Percentiles rank a stretch among this genome's conserved stretches.
phyloP scores from a whole-genome alignment of 129 eudicot genomes.

The Ambrosia trifida region DNA sequence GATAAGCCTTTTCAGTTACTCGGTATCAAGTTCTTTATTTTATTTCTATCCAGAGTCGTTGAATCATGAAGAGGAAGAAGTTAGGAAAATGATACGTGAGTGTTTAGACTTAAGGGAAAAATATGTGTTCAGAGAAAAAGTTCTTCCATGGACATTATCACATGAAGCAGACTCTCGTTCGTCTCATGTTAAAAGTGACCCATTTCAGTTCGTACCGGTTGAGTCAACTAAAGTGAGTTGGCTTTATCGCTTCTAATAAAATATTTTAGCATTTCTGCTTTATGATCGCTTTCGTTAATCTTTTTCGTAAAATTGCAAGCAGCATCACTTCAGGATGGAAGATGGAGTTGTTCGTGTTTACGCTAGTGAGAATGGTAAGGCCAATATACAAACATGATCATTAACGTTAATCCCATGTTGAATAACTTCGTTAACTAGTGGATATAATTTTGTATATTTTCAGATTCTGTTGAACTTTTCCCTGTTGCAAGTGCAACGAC shows the following conservation, averaged over 20 bases:
- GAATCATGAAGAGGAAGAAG: constrained; percentile 88
- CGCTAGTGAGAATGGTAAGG: constrained; percentile 55
- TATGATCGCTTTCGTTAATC: background rate
- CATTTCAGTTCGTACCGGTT: constrained; percentile 70
- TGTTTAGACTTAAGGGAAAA: constrained; percentile 81
- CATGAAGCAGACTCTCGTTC: constrained; percentile 37
- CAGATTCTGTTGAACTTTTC: constrained; percentile 60
- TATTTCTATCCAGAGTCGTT: constrained; percentile 51
- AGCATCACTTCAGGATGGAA: constrained; percentile 72
- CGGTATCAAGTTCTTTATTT: constrained; percentile 5
- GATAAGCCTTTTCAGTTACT: constrained; percentile 7
- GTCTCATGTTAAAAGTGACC: constrained; percentile 49
- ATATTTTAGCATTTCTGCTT: background rate
- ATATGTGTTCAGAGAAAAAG: constrained; percentile 76
- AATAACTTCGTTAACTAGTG: background rate
- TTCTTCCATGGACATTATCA: constrained; percentile 71
- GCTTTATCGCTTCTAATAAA: constrained; percentile 4
- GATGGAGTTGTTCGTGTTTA: constrained; percentile 71
- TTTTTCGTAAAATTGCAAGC: constrained; percentile 33
- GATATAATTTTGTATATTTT: background rate
- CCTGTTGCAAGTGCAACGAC: constrained; percentile 69
- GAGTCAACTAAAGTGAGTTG: constrained; percentile 78
- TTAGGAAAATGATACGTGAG: constrained; percentile 76
- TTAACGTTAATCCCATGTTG: background rate
- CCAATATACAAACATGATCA: constrained; percentile 1